Evolutionary conservation across 306 rosid species (phyloP), one percentile per base, ranked within the genome.

Genomic region (Mucuna pruriens): DNA sequence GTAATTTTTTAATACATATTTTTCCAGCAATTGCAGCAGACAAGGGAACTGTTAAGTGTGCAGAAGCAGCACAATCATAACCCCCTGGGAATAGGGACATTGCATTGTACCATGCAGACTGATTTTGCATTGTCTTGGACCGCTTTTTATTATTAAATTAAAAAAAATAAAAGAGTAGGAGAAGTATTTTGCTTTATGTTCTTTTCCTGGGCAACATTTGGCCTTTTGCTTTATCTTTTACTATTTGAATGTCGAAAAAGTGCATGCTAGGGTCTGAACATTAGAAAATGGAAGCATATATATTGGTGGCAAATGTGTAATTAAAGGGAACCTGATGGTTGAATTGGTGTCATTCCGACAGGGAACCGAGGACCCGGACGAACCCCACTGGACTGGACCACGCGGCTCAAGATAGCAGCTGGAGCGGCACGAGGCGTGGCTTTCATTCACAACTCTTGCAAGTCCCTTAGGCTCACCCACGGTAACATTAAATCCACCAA

Each of bases 301-400:
- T 9, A 33, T 6, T 3, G 16, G 36, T 80, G 84, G 15, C 62
- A 78, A 66, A 13, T 40, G 5, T 19, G 86, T 84, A 79, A 76
- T 75, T 84, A n/a, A 11, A 10, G 10, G 2, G 26, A 89, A 69
- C 6, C 6, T 79, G 38, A 78, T 57, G 83, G 70, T 74, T 36
- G 75, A 16, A 25, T 66, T 62, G 52, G 54, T 7, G 31, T 29
- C 31, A 29, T 29, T 29, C 31, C 31, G 15, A 69, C 89, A 95
- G 99, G 98, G 16, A 95, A 95, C 88, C 75, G 99, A 52, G 99
- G 99, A 34, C 99, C 99, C 0, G 98, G 99, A 17, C 62, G 99
- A 77, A 93, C 92, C 83, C 98, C 99, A 45, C 74, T 95, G 83
- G 97, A 95, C 81, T 95, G 99, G 99, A 91, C 97, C 82, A 91